Evolutionary conservation across 148 eudicot genomes (phyloP).

Genomic region (Heliamphora exappendiculata): DNA sequence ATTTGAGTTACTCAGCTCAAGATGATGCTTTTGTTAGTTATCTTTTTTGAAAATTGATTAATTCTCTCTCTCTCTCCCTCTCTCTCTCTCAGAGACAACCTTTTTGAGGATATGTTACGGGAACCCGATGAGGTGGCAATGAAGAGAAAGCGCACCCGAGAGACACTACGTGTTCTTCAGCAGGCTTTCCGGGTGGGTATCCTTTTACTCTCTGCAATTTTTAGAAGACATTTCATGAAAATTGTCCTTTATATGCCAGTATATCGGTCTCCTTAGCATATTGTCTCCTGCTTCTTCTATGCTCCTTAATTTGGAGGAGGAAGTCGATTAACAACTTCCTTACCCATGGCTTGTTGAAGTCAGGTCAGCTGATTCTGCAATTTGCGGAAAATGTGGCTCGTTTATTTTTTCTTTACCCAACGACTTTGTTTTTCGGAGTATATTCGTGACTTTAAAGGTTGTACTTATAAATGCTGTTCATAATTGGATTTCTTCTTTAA

Average conservation of each 20-base stretch:
- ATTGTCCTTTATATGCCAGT: neutral
- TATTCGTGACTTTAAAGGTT: too few relatives aligned
- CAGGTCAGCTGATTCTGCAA: too few relatives aligned
- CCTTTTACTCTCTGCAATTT: neutral
- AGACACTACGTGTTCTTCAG: constrained; percentile 1
- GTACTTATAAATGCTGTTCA: too few relatives aligned
- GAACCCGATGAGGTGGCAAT: constrained; percentile 1
- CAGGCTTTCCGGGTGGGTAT: constrained; percentile 24
- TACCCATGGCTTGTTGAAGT: too few relatives aligned
- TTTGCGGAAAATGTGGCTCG: neutral
- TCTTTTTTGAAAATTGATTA: too few relatives aligned
- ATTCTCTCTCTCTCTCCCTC: too few relatives aligned
- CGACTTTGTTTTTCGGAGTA: too few relatives aligned
- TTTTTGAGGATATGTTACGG: constrained; percentile 13
- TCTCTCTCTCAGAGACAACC: constrained; percentile 16
- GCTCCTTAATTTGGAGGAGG: neutral
- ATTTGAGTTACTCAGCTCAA: too few relatives aligned
- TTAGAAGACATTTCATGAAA: neutral
- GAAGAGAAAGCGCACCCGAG: constrained; percentile 3
- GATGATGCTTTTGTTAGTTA: too few relatives aligned
- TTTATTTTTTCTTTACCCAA: neutral
- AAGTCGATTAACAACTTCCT: too few relatives aligned
- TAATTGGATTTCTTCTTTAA: too few relatives aligned
- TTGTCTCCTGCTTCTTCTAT: neutral
- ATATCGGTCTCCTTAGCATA: neutral